Percentiles rank a stretch among this genome's conserved stretches.
Evolutionary conservation across 495 filamentous ascomycete species (phyloP).

Genomic region (Aspergillus leporis): DNA sequence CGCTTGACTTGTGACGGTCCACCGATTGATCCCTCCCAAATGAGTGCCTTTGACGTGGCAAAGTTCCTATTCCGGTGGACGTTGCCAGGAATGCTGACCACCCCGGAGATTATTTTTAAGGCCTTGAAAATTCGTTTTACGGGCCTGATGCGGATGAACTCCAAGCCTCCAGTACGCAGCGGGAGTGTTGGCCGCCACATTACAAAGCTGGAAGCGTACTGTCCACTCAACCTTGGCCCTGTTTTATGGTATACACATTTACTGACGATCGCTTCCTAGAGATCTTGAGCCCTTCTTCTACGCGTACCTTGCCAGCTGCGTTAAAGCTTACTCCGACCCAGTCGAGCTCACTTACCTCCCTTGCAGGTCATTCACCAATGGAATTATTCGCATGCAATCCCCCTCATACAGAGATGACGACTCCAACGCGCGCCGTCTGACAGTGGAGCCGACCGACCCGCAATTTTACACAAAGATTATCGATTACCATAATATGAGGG

Average conservation of each 20-base stretch:
- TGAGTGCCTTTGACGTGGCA: background rate
- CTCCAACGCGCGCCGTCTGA: background rate
- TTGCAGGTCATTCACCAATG: constrained; percentile 12
- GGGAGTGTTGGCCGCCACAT: constrained; percentile 14
- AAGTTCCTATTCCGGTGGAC: constrained; percentile 12
- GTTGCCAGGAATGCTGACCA: constrained; percentile 11
- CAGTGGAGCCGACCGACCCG: constrained; percentile 14
- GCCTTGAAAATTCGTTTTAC: constrained; percentile 10
- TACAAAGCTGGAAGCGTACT: constrained; percentile 12
- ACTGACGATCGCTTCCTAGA: constrained; percentile 4
- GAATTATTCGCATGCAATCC: constrained; percentile 11
- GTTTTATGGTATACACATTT: background rate
- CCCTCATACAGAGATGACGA: background rate
- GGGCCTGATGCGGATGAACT: constrained; percentile 14
- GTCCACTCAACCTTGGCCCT: background rate
- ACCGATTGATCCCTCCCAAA: constrained; percentile 12
- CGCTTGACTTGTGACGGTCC: constrained; percentile 5
- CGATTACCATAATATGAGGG: background rate
- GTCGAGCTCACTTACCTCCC: constrained; percentile 16
- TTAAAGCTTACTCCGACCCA: constrained; percentile 1
- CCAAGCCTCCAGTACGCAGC: constrained; percentile 9
- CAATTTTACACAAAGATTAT: constrained; percentile 13
- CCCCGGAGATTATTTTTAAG: constrained; percentile 10
- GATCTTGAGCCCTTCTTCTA: constrained; percentile 17
- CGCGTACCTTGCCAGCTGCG: constrained; percentile 13